Conservation (phyloP, 768 basidiomycete species). For the Exsudoporus frostii region DNA sequence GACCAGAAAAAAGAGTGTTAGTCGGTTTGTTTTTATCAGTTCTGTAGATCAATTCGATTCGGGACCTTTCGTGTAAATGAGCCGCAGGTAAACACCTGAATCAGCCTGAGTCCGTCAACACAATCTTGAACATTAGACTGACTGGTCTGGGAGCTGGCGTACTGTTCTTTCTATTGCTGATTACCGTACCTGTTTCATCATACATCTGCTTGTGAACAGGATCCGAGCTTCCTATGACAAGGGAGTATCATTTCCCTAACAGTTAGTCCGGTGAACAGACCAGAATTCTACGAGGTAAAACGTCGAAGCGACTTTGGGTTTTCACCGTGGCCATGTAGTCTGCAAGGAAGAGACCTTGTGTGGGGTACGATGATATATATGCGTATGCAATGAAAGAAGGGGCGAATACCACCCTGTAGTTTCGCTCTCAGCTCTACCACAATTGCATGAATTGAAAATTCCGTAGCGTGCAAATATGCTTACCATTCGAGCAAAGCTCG, state of each 20-base stretch:
- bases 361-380: constrained; percentile 67
- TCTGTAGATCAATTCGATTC: neutral
- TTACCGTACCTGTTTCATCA: neutral
- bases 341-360: constrained; percentile 55
- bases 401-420: constrained; percentile 50
- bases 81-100: neutral
- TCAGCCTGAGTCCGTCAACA: neutral
- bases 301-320: constrained; percentile 37
- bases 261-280: too few relatives aligned
- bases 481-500: constrained; percentile 40
- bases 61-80: too few relatives aligned
- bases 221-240: too few relatives aligned
- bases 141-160: neutral
- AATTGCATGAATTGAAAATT: neutral
- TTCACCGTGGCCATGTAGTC: constrained; percentile 35
- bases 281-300: too few relatives aligned
- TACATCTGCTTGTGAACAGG: neutral
- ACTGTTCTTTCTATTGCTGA: neutral
- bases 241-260: too few relatives aligned
- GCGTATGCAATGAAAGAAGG: constrained; percentile 59
- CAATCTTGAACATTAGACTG: neutral
- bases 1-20: too few relatives aligned
- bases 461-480: constrained; percentile 4
- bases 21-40: neutral
- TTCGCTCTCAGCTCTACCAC: constrained; percentile 40